These are phyloP conservation scores for Erythrophleum fordii DNA, from an alignment of 306 rosid species.

Conservation along the genomic window DNA sequence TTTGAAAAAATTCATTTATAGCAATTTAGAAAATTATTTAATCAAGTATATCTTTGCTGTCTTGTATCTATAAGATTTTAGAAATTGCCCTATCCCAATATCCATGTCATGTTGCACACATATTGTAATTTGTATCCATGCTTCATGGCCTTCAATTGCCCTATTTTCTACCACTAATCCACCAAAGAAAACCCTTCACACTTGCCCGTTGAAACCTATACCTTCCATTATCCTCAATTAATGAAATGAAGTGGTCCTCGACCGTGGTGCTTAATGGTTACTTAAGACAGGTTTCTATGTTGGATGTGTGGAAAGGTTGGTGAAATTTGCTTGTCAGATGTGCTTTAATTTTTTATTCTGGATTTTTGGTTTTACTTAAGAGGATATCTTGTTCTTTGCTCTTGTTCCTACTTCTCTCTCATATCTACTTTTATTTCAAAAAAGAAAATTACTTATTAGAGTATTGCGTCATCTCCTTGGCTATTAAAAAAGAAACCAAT, in stretches of 20 bases:
- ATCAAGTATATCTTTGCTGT: neutral
- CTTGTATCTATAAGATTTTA: neutral
- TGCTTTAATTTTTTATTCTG: too few species aligned
- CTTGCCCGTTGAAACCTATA: neutral
- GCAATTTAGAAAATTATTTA: neutral
- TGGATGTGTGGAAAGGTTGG: neutral
- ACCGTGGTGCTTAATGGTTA: neutral
- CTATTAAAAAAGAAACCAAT: conserved; percentile 4
- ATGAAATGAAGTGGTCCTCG: neutral
- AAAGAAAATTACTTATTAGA: neutral
- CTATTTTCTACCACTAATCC: neutral
- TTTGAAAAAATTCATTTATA: neutral
- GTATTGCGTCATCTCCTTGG: neutral
- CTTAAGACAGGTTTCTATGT: neutral
- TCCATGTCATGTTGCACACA: neutral
- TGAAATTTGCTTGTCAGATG: neutral
- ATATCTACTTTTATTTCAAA: neutral
- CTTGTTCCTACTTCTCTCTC: conserved; percentile 10
- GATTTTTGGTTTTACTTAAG: neutral
- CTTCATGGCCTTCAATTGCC: neutral
- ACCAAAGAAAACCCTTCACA: neutral
- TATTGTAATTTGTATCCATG: neutral
- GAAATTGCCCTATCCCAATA: neutral
- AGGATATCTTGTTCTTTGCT: neutral
- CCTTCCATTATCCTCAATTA: neutral